These are phyloP conservation scores for Hypericum perforatum DNA, from an alignment of 345 rosid genomes.

Conservation along the genomic window DNA sequence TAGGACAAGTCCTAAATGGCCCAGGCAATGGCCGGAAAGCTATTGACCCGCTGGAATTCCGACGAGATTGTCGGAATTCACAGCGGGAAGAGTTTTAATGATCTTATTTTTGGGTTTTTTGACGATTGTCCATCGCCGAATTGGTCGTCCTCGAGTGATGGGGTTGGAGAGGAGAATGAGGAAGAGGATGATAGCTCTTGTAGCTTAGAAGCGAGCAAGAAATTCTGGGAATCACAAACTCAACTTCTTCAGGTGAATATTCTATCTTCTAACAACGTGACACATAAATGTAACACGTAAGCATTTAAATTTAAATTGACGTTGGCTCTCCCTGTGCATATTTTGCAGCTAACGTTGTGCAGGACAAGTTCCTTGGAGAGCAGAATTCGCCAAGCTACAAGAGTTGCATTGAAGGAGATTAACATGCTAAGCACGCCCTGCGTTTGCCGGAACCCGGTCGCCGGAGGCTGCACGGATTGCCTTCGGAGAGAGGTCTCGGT, in stretches of 20 bases:
- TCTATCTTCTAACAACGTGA: background rate
- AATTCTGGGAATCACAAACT: conserved; percentile 68
- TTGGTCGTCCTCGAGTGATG: conserved; percentile 13
- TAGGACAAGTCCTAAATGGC: no score
- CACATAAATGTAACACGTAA: no score
- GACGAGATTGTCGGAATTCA: conserved; percentile 40
- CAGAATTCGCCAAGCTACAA: conserved; percentile 53
- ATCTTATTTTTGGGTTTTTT: conserved; percentile 49
- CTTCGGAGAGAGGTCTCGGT: conserved; percentile 37
- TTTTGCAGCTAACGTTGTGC: conserved; percentile 48
- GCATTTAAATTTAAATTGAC: no score
- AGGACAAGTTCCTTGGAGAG: conserved; percentile 59
- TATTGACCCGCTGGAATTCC: conserved; percentile 27
- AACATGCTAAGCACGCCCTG: conserved; percentile 27
- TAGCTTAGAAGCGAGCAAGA: conserved; percentile 34
- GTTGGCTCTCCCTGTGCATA: background rate
- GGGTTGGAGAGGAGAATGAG: conserved; percentile 11
- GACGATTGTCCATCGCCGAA: background rate
- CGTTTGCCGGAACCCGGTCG: conserved; percentile 31
- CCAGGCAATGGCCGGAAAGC: background rate
- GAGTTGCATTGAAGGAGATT: conserved; percentile 39
- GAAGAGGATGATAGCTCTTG: conserved; percentile 19
- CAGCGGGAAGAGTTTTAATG: conserved; percentile 40
- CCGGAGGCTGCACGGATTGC: conserved; percentile 54
- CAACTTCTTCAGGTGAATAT: conserved; percentile 58